Evolutionary conservation across 495 filamentous ascomycete species (phyloP), one percentile per base, ranked within the genome.

Genomic region (Penicillium argentinense): DNA sequence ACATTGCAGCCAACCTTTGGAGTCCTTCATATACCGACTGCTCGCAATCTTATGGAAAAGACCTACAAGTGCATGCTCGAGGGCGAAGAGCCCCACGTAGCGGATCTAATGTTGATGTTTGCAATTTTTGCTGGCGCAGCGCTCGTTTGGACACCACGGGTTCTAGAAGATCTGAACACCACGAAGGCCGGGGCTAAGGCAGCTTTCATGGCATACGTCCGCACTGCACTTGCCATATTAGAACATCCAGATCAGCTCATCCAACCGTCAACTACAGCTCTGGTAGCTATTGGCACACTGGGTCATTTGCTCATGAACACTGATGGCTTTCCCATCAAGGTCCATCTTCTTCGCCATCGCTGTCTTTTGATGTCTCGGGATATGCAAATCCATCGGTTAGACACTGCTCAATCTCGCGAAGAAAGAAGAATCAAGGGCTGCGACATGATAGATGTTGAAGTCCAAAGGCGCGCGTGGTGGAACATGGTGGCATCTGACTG

Each of bases 391-490:
- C 59, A 65, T 36, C 51, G 57, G 8, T 41, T 67, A 14, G 64
- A 67, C 22, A 59, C 62, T 1, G 27, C 41, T 2, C 60, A 53
- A 23, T 21, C 48, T 14, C 47, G 38, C 13, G 53, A 61, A 17
- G 59, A 65, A 29, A 37, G 64, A 30, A 44, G 46, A 12, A 5
- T 54, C 2, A 60, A 59, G 13, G 57, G 57, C 18, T 64, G 38
- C 27, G 36, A 65, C 27, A 45, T 57, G 30, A 53, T 67, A 8
- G 59, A 67, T 16, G 16, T 64, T 25, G 64, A 67, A 37, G 53
- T 65, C n/a, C 54, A 61, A 13, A 47, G 64, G 47, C 62, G 64
- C 1, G 27, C 53, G 2, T 67, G 64, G 64, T 67, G 64, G 64
- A 38, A 47, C n/a, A 57, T 67, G 53, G 61, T 64, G 1, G 52